Evolutionary conservation across 1,284 basidiomycete species (phyloP).

Genomic region (Baeospora myosura): DNA sequence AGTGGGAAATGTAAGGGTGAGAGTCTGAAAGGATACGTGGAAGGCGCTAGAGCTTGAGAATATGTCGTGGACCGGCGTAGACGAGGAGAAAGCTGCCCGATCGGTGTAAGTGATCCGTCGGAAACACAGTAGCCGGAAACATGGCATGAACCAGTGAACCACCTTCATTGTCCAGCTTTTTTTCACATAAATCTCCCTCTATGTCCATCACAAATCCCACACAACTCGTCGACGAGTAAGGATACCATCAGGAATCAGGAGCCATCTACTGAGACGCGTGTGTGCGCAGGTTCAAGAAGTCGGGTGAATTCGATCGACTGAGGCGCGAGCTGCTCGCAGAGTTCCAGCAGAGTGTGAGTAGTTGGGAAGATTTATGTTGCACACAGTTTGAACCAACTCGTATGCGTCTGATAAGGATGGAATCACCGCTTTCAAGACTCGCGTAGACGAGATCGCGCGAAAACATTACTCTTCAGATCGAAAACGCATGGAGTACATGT

Average conservation of each 20-base stretch:
- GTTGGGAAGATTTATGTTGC: neutral
- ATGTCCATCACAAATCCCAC: conserved; percentile 10
- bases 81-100: too few relatives aligned
- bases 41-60: neutral
- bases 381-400: conserved; percentile 1
- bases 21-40: neutral
- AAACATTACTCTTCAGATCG: conserved; percentile 41
- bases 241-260: neutral
- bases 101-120: too few relatives aligned
- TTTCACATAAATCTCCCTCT: too few relatives aligned
- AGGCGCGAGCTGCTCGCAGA: conserved; percentile 56
- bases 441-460: conserved; percentile 54
- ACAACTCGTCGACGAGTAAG: conserved; percentile 12
- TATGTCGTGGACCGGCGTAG: too few relatives aligned
- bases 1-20: too few relatives aligned
- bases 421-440: conserved; percentile 34
- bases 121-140: too few relatives aligned
- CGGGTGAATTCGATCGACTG: conserved; percentile 70
- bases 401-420: conserved; percentile 8
- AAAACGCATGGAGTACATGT: conserved; percentile 40
- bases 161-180: too few relatives aligned
- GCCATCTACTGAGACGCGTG: neutral
- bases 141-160: too few relatives aligned
- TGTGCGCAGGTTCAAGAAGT: conserved; percentile 61
- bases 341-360: conserved; percentile 58